Base-by-base conservation (phyloP, 2,329 filamentous ascomycete genomes). In the Cladorrhinum sp. region DNA sequence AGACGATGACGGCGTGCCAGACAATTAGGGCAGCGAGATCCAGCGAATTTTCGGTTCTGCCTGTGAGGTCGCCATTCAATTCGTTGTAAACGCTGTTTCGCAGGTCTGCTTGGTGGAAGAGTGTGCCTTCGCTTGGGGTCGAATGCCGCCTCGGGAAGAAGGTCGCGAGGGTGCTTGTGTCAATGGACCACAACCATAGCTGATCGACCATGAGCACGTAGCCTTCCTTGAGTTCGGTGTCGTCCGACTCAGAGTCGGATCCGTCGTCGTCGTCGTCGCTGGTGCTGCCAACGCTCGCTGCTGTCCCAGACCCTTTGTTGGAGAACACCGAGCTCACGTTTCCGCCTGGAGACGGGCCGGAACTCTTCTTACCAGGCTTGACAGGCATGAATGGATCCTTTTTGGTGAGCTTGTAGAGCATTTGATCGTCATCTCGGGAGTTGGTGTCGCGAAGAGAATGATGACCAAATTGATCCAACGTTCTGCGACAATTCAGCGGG, bases 121-220 rank as follows among this genome's bases (percentile, higher is more conserved):
- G 66, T 0, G 82, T 81, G 0, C 82, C 82, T 62, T 85, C 82
- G 2, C 77, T 79, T 0, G 80, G 79, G 36, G 80, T 78, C 1
- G 82, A 82, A 60, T 85, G 81, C 23, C 82, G 75, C 55, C 77
- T 82, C 0, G 82, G 79, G 65, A 85, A 86, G 69, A 83, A 85
- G 0, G 83, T 83, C 2, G 80, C 69, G 6, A 85, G 64, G 0
- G 81, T 84, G 18, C 78, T 79, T 16, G 75, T 80, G 58, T 83
- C 77, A n/a, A 85, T 76, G 0, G 77, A 79, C 82, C 82, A 85
- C 0, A 88, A 70, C 86, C 86, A 88, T 1, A 88, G 70, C 66
- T 88, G 85, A 61, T 88, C 86, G 0, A 88, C 82, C 83, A 88
- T 88, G n/a, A 88, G 70, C 2, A 85, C 77, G 42, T 87, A 86